Evolutionary conservation across 202 grass and related monocot species (phyloP).

Genomic region (Bolboschoenoplectus hybrid): DNA sequence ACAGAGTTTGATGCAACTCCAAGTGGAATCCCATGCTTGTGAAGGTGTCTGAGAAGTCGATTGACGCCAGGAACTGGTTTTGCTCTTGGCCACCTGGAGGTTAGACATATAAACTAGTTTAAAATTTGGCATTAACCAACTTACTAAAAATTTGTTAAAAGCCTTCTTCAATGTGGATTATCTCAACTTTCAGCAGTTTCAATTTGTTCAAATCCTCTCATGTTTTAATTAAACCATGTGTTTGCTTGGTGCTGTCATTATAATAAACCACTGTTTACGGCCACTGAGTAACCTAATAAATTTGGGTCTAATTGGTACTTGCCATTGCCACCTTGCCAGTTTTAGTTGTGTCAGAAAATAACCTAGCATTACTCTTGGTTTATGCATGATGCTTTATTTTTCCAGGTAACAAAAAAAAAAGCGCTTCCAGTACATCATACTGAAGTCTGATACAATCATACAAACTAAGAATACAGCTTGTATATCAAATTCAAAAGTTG

Average conservation of each 20-base stretch:
- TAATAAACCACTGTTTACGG: background rate
- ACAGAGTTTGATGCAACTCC: conserved; percentile 91
- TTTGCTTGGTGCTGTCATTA: background rate
- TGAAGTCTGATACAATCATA: background rate
- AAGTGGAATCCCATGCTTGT: conserved; percentile 62
- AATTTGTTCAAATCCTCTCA: background rate
- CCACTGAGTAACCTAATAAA: background rate
- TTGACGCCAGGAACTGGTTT: conserved; percentile 67
- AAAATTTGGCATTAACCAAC: background rate
- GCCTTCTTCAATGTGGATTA: background rate
- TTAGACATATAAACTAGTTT: conserved; percentile 10
- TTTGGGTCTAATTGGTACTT: background rate
- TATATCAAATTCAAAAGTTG: background rate
- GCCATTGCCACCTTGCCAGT: background rate
- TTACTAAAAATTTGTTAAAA: background rate
- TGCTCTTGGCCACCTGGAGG: conserved; percentile 63
- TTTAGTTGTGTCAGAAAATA: background rate
- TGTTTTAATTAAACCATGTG: background rate
- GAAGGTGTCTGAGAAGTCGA: conserved; percentile 77
- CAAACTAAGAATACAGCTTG: background rate
- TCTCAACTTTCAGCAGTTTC: background rate
- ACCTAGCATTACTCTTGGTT: background rate
- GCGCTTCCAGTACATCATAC: background rate
- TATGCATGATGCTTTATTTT: background rate
- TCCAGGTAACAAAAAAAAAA: background rate